phyloP scores from a whole-genome alignment of 2,329 filamentous ascomycete species.

The Sclerotinia borealis region DNA sequence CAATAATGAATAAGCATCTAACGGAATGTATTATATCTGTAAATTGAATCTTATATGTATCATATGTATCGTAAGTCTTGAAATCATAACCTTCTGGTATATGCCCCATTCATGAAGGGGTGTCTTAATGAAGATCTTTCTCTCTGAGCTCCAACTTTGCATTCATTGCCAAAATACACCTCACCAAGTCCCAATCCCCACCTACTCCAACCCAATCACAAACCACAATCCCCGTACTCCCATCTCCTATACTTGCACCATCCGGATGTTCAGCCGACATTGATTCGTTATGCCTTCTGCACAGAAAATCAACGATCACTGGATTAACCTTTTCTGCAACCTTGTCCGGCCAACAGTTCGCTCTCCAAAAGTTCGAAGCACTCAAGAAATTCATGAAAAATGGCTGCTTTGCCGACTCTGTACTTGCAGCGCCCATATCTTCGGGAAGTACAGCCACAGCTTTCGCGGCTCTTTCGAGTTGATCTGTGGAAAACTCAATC shows the following conservation, averaged over 20 bases:
- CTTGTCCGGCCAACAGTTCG: conserved; percentile 85
- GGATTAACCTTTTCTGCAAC: conserved; percentile 87
- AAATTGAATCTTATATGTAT: conserved; percentile 15
- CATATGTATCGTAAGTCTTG: conserved; percentile 8
- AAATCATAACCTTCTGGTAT: conserved; percentile 14
- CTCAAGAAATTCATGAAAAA: conserved; percentile 88
- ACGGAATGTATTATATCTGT: conserved; percentile 27
- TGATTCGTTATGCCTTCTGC: conserved; percentile 45
- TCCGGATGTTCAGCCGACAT: conserved; percentile 16
- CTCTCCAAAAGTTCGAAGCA: conserved; percentile 91
- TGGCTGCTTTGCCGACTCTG: conserved; percentile 38
- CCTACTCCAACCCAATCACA: conserved; percentile 87
- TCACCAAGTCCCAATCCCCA: conserved; percentile 86
- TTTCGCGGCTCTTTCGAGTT: conserved; percentile 66
- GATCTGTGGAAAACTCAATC: conserved; percentile 64
- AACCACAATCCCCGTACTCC: conserved; percentile 79
- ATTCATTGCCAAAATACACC: conserved; percentile 89
- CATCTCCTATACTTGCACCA: conserved; percentile 52
- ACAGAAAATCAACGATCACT: conserved; percentile 58
- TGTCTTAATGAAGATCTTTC: not conserved
- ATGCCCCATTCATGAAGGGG: not conserved
- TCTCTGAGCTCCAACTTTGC: conserved; percentile 49
- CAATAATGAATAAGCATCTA: conserved; percentile 14
- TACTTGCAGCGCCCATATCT: conserved; percentile 27
- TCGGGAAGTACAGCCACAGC: conserved; percentile 42